Conservation (phyloP, 306 rosid genomes). For the Fagus sylvatica region DNA sequence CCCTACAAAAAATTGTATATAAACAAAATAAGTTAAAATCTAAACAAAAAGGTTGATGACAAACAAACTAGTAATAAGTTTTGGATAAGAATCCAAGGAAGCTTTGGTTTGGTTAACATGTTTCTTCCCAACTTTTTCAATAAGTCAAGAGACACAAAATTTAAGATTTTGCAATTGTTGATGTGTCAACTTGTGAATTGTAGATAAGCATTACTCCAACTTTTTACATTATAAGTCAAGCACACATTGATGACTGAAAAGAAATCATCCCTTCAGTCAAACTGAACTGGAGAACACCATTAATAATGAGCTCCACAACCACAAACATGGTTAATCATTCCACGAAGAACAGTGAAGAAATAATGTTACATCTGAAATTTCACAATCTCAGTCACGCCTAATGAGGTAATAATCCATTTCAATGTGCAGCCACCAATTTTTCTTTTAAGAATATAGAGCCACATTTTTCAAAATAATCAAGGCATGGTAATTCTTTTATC, state of each 20-base stretch:
- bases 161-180: too few relatives aligned
- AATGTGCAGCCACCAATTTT: not conserved
- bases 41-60: too few relatives aligned
- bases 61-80: not conserved
- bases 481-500: not conserved
- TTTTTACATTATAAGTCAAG: not conserved
- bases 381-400: not conserved
- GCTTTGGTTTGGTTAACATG: not conserved
- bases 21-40: too few relatives aligned
- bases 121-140: not conserved
- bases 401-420: not conserved
- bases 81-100: slow-evolving; percentile 3
- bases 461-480: not conserved
- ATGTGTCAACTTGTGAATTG: too few relatives aligned
- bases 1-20: too few relatives aligned
- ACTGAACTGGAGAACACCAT: not conserved
- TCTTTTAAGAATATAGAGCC: not conserved
- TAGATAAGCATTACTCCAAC: not conserved
- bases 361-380: not conserved
- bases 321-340: not conserved
- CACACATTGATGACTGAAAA: not conserved
- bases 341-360: not conserved
- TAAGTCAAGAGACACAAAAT: too few relatives aligned
- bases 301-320: not conserved
- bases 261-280: not conserved